phyloP scores from a whole-genome alignment of 768 basidiomycete species.

The Lactifluus pinguis region DNA sequence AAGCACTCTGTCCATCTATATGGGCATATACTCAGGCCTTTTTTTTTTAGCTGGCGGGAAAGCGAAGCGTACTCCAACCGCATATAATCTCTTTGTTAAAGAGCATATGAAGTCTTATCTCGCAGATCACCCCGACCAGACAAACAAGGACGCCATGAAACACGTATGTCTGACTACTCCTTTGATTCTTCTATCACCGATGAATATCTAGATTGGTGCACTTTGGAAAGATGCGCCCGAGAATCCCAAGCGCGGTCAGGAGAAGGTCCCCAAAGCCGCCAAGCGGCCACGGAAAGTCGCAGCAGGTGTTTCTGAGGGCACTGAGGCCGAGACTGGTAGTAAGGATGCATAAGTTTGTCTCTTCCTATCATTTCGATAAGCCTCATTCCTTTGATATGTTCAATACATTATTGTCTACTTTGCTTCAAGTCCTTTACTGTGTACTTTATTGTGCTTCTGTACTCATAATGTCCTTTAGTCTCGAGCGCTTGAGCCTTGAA shows the following conservation, averaged over 20 bases:
- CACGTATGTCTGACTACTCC: conserved; percentile 25
- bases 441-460: conserved; percentile 7
- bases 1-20: conserved; percentile 26
- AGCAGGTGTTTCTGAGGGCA: background rate
- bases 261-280: conserved; percentile 37
- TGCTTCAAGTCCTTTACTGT: background rate
- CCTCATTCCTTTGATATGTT: background rate
- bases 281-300: conserved; percentile 12
- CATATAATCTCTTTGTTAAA: conserved; percentile 51
- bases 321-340: conserved; percentile 16
- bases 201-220: conserved; percentile 38
- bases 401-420: background rate
- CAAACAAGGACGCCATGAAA: conserved; percentile 46
- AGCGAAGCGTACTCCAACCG: conserved; percentile 47
- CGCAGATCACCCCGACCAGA: conserved; percentile 40
- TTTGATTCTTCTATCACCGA: background rate
- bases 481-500: background rate
- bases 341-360: conserved; percentile 2
- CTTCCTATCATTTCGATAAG: background rate
- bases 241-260: conserved; percentile 53
- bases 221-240: conserved; percentile 53
- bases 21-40: background rate
- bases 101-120: conserved; percentile 50
- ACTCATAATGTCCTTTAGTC: background rate
- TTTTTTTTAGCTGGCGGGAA: conserved; percentile 28